A percentile compares a stretch with the other conserved stretches of the same genome.
phyloP scores from a whole-genome alignment of 139 green algal species.

The Chlorella ohadii region DNA sequence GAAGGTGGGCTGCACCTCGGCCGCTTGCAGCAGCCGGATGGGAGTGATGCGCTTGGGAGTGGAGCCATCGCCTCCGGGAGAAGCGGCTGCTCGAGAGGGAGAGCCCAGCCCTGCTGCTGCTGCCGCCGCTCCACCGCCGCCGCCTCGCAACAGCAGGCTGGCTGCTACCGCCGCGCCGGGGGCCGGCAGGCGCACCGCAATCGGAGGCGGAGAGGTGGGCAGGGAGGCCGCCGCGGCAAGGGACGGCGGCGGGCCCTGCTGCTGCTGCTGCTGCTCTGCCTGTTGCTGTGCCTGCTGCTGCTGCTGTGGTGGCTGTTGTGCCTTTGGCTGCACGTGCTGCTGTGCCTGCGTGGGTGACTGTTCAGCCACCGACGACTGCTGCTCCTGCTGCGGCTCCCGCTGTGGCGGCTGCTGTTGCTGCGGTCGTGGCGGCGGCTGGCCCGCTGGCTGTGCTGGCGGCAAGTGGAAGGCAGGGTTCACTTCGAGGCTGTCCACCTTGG shows the following conservation, averaged over 20 bases:
- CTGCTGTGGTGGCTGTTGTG: background rate
- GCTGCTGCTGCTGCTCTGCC: background rate
- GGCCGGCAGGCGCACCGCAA: background rate
- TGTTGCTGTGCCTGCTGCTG: background rate
- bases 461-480: constrained; percentile 6
- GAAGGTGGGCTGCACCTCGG: constrained; percentile 19
- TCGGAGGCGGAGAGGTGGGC: background rate
- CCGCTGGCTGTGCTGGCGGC: constrained; percentile 1
- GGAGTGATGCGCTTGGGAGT: constrained; percentile 21
- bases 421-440: background rate
- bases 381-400: background rate
- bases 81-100: background rate
- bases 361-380: background rate
- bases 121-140: background rate
- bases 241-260: background rate
- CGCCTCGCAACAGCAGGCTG: background rate
- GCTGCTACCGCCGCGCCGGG: background rate
- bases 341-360: background rate
- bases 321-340: background rate
- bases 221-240: background rate
- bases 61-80: background rate
- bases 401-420: background rate
- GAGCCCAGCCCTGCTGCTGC: background rate
- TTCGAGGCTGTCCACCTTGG: constrained; percentile 13
- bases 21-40: background rate